These are phyloP conservation scores for Ascobolus immersus DNA, from an alignment of 495 filamentous ascomycete species.

Conservation along the genomic window DNA sequence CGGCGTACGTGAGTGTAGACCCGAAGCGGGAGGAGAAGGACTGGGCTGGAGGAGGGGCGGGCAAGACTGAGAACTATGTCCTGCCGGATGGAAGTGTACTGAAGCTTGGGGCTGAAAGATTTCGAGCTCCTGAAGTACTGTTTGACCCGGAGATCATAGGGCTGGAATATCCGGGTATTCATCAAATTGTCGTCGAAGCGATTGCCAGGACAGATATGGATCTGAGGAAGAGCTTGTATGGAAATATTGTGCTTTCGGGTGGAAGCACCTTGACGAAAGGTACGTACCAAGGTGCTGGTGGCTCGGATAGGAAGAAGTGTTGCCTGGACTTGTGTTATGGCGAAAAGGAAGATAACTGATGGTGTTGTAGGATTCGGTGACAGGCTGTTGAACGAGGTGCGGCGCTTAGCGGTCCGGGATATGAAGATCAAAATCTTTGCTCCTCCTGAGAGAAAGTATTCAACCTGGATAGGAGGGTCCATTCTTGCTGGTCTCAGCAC, in stretches of 20 bases:
- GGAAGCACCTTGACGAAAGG: constrained; percentile 71
- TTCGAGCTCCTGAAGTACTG: constrained; percentile 96
- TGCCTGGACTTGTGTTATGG: not conserved
- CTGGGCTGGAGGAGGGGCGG: constrained; percentile 41
- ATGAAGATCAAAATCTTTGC: constrained; percentile 99
- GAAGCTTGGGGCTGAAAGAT: constrained; percentile 92
- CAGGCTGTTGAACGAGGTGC: constrained; percentile 70
- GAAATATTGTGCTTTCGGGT: constrained; percentile 99
- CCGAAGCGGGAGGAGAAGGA: constrained; percentile 99
- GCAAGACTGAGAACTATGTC: constrained; percentile 59
- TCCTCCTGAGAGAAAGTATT: constrained; percentile 90
- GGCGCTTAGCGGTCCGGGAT: constrained; percentile 80
- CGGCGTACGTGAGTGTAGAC: constrained; percentile 97
- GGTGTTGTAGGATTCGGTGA: constrained; percentile 54
- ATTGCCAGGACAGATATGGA: constrained; percentile 99
- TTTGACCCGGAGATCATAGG: constrained; percentile 97
- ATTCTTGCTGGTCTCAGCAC: constrained; percentile 93
- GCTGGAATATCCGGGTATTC: constrained; percentile 94
- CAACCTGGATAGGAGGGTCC: constrained; percentile 95
- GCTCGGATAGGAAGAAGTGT: no score
- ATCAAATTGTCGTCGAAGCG: constrained; percentile 99
- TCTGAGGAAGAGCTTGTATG: constrained; percentile 96
- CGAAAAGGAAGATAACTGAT: not conserved
- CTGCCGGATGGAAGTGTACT: constrained; percentile 82
- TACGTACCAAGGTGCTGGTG: no score